phyloP scores from a whole-genome alignment of 352 stramenopile genomes.

The Phytophthora agathidicida region DNA sequence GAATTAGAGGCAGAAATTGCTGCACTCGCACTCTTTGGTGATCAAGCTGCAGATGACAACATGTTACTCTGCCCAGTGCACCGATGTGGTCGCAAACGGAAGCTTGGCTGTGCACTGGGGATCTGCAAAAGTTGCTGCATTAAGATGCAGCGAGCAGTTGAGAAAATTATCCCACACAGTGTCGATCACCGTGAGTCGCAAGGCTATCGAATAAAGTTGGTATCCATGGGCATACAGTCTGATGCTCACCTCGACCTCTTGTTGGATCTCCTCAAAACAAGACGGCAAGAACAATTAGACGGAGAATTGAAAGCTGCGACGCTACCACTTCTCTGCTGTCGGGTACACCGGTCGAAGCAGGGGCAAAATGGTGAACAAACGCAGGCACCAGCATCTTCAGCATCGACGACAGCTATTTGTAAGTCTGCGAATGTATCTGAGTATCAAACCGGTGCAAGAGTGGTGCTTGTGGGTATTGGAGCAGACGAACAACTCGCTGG shows the following conservation, averaged over 20 bases:
- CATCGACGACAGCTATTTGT: background rate
- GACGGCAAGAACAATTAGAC: background rate
- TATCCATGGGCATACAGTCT: constrained; percentile 33
- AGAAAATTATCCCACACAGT: constrained; percentile 23
- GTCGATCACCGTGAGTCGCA: constrained; percentile 4
- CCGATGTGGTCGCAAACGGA: constrained; percentile 52
- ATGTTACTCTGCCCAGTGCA: constrained; percentile 35
- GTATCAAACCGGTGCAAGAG: constrained; percentile 56
- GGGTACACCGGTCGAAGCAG: constrained; percentile 39
- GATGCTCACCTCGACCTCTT: constrained; percentile 19
- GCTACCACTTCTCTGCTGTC: constrained; percentile 19
- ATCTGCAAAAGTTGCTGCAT: constrained; percentile 64
- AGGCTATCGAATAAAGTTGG: constrained; percentile 28
- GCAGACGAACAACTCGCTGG: constrained; percentile 96
- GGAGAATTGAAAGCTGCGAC: background rate
- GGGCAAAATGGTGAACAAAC: background rate
- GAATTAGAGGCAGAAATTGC: constrained; percentile 35
- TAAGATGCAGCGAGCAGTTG: constrained; percentile 36
- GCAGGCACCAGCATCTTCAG: background rate
- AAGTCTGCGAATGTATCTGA: background rate
- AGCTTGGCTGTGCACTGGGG: constrained; percentile 44
- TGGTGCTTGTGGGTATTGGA: constrained; percentile 93
- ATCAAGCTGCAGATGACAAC: background rate
- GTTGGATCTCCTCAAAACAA: constrained; percentile 25
- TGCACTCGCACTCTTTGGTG: constrained; percentile 37